These are phyloP conservation scores for Botrytis pseudocinerea DNA, from an alignment of 2,329 filamentous ascomycete genomes.

Conservation along the genomic window DNA sequence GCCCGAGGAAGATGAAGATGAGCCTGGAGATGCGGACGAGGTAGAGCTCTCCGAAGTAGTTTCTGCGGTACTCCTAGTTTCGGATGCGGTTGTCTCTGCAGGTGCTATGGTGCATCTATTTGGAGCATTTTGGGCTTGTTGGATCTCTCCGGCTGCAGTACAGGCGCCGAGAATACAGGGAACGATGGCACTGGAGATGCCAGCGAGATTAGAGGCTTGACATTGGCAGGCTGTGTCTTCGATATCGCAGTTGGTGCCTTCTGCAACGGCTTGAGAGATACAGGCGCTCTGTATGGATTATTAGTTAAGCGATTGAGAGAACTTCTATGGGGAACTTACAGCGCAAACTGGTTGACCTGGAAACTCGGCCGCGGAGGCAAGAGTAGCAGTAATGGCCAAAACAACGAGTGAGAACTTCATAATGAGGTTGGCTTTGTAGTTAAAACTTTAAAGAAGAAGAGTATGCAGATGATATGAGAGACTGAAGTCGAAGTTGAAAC, in stretches of 20 bases:
- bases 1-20: not conserved
- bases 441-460: not conserved
- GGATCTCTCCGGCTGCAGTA: not conserved
- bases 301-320: not conserved
- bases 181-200: not conserved
- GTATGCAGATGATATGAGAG: not conserved
- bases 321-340: not conserved
- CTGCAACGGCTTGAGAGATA: not conserved
- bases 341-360: slow-evolving; percentile 14
- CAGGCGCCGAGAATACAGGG: not conserved
- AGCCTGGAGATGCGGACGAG: not conserved
- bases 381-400: not conserved
- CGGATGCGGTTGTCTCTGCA: not conserved
- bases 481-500: not conserved
- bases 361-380: not conserved
- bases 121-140: not conserved
- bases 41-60: not conserved
- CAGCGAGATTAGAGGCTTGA: not conserved
- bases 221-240: slow-evolving; percentile 15
- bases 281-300: not conserved
- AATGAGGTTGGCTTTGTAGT: not conserved
- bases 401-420: slow-evolving; percentile 14
- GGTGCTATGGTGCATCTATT: not conserved
- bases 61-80: not conserved
- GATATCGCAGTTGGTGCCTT: slow-evolving; percentile 14